These are phyloP conservation scores for Oligophagozyma castellii DNA, from an alignment of 1,139 yeast genomes.

Conservation along the genomic window DNA sequence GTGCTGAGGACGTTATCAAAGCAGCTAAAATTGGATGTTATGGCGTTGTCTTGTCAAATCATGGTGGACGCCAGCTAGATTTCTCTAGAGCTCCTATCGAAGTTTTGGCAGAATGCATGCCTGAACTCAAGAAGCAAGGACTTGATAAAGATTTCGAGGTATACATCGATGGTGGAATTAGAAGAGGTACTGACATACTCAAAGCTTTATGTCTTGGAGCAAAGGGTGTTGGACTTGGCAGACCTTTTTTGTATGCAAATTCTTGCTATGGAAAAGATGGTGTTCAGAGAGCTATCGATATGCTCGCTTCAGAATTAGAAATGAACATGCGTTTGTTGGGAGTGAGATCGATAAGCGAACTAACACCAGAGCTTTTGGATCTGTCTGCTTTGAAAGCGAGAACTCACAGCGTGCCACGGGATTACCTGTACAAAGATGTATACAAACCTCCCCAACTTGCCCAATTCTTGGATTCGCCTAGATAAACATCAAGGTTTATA, in stretches of 20 bases:
- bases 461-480: conserved; percentile 4
- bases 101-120: conserved; percentile 50
- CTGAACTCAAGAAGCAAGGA: conserved; percentile 34
- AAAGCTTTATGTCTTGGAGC: conserved; percentile 66
- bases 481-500: background rate
- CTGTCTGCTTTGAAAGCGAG: conserved; percentile 28
- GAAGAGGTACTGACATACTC: conserved; percentile 52
- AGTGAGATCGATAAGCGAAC: conserved; percentile 48
- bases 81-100: conserved; percentile 56
- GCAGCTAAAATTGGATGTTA: conserved; percentile 58
- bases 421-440: conserved; percentile 30
- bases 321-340: conserved; percentile 88
- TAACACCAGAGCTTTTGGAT: conserved; percentile 44
- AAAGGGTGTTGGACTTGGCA: conserved; percentile 61
- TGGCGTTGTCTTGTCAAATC: conserved; percentile 63
- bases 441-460: conserved; percentile 28
- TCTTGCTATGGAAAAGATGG: conserved; percentile 68
- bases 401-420: conserved; percentile 33
- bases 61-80: conserved; percentile 67
- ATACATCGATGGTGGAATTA: conserved; percentile 44
- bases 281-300: conserved; percentile 61
- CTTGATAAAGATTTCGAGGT: conserved; percentile 35
- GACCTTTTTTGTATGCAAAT: conserved; percentile 62
- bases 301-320: conserved; percentile 65
- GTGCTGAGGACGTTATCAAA: conserved; percentile 54